These are phyloP conservation scores for Mortierella polycephala DNA, from an alignment of 371 early-diverging fungal species.

Conservation along the genomic window DNA sequence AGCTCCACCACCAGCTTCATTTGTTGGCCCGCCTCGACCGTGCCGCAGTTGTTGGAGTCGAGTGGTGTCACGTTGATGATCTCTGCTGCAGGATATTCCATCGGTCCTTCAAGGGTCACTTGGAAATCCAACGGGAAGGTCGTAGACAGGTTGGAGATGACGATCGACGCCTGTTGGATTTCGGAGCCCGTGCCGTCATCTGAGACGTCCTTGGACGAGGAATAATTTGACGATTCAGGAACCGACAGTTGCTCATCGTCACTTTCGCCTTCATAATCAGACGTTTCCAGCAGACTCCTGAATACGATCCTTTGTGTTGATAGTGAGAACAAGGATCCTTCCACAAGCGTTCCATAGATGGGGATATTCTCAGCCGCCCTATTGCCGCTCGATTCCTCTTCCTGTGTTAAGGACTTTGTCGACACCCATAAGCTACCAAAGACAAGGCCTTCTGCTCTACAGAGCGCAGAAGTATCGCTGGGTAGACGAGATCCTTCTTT, in stretches of 20 bases:
- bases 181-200: conserved; percentile 56
- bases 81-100: conserved; percentile 77
- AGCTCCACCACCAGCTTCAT: conserved; percentile 69
- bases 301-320: conserved; percentile 75
- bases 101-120: conserved; percentile 76
- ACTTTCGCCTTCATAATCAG: conserved; percentile 55
- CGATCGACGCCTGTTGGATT: conserved; percentile 59
- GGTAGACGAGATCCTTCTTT: conserved; percentile 70
- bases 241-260: conserved; percentile 47
- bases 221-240: conserved; percentile 38
- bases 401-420: conserved; percentile 57
- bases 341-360: conserved; percentile 72
- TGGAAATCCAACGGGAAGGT: conserved; percentile 75
- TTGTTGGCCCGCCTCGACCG: conserved; percentile 68
- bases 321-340: conserved; percentile 73
- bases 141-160: conserved; percentile 72
- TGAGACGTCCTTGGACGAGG: conserved; percentile 58
- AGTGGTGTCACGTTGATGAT: conserved; percentile 67
- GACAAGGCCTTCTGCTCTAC: conserved; percentile 66
- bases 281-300: conserved; percentile 53
- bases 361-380: conserved; percentile 72
- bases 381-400: conserved; percentile 41
- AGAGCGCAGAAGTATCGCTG: conserved; percentile 63
- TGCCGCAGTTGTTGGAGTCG: conserved; percentile 63
- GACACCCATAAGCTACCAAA: conserved; percentile 72